A percentile compares a stretch with the other conserved stretches of the same genome.
Evolutionary conservation across 805 yeast species (phyloP).

Genomic region (Kodamaea nitidulidarum): DNA sequence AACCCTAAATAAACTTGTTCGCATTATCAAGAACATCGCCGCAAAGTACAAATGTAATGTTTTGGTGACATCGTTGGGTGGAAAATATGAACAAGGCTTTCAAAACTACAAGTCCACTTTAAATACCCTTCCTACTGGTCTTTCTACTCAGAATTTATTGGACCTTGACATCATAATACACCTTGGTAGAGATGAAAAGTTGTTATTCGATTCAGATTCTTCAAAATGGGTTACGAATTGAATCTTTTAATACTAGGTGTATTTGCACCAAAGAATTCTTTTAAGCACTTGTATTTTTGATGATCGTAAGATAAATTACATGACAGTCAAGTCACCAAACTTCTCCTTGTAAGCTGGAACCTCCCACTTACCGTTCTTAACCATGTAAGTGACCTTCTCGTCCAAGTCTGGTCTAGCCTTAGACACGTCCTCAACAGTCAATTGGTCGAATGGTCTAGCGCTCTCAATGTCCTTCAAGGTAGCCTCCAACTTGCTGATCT

Average conservation of each 20-base stretch:
- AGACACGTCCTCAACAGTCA: constrained; percentile 91
- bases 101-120: not conserved
- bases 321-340: constrained; percentile 94
- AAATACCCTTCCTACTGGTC: not conserved
- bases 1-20: not conserved
- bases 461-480: constrained; percentile 91
- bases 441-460: constrained; percentile 96
- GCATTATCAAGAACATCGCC: constrained; percentile 12
- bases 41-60: constrained; percentile 24
- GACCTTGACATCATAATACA: not conserved
- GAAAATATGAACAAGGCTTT: constrained; percentile 29
- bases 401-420: constrained; percentile 97
- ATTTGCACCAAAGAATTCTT: not conserved
- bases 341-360: constrained; percentile 98
- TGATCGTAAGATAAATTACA: constrained; percentile 41
- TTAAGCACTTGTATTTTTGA: not conserved
- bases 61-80: constrained; percentile 27
- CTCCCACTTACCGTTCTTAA: constrained; percentile 94
- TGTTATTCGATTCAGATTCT: not conserved
- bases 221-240: not conserved
- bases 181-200: not conserved
- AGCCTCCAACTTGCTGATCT: constrained; percentile 77
- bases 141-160: constrained; percentile 1
- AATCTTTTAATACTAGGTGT: not conserved
- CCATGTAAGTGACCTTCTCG: constrained; percentile 91